Evolutionary conservation across 164 flowering plant genomes (phyloP).

Genomic region (Tetracentron sinense): DNA sequence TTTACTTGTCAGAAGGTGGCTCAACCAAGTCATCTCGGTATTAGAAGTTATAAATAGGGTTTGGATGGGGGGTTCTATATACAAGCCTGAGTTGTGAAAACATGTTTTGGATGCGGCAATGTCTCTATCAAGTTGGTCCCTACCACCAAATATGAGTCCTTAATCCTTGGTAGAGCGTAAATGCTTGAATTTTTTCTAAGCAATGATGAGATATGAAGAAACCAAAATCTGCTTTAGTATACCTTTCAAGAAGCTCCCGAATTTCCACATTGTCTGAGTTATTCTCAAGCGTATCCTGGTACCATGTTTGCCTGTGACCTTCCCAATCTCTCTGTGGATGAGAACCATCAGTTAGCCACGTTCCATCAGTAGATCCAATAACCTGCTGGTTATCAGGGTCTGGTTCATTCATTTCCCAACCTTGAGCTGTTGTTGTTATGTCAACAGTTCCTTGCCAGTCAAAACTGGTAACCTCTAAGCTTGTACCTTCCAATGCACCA

Average conservation of each 20-base stretch:
- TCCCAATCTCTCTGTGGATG: constrained; percentile 45
- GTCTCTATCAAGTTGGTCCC: too few relatives aligned
- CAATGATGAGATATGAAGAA: background rate
- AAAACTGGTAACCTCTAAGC: constrained; percentile 15
- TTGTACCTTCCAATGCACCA: constrained; percentile 6
- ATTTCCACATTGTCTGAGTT: constrained; percentile 56
- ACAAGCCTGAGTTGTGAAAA: too few relatives aligned
- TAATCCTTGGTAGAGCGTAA: too few relatives aligned
- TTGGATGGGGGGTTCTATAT: too few relatives aligned
- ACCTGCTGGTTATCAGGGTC: constrained; percentile 12
- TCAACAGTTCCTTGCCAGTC: constrained; percentile 22
- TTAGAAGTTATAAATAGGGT: too few relatives aligned
- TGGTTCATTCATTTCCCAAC: constrained; percentile 22
- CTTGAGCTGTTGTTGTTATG: background rate
- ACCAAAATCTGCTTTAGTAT: background rate
- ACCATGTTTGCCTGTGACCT: constrained; percentile 48
- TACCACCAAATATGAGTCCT: too few relatives aligned
- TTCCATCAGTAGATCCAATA: constrained; percentile 13
- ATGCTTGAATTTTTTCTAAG: background rate
- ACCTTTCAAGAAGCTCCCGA: constrained; percentile 69
- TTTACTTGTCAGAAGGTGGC: too few relatives aligned
- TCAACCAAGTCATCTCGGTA: too few relatives aligned
- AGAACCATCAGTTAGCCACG: constrained; percentile 23
- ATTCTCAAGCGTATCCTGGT: constrained; percentile 49
- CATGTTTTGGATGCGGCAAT: too few relatives aligned